phyloP scores from a whole-genome alignment of 768 basidiomycete genomes.

The Dioszegia aurantiaca region DNA sequence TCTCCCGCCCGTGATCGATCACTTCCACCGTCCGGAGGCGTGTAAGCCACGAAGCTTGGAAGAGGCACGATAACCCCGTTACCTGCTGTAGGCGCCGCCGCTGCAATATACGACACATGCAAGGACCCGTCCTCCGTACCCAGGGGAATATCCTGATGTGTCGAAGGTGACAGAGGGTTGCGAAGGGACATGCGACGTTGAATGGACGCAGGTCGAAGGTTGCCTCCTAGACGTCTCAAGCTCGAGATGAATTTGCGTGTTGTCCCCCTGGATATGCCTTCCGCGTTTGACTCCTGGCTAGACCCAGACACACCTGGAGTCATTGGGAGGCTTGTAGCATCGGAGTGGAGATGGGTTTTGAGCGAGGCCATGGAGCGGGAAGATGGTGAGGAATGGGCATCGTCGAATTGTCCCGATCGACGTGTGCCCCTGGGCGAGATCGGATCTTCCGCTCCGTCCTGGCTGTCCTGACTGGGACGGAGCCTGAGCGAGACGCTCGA shows the following conservation, averaged over 20 bases:
- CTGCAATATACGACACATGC: conserved; percentile 2
- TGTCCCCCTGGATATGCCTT: not conserved
- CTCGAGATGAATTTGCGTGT: conserved; percentile 5
- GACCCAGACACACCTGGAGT: not conserved
- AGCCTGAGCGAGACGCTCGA: not conserved
- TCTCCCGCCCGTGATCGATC: not conserved
- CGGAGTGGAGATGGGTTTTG: not conserved
- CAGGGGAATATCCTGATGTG: not conserved
- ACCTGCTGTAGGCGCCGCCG: not conserved
- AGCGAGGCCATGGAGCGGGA: not conserved
- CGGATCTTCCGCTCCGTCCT: not conserved
- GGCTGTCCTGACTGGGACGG: conserved; percentile 2
- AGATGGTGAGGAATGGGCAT: not conserved
- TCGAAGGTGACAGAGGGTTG: not conserved
- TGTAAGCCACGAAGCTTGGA: conserved; percentile 1
- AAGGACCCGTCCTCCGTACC: no score
- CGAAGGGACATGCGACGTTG: not conserved
- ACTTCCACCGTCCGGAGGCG: not conserved
- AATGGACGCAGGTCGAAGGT: not conserved
- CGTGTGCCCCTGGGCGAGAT: no score
- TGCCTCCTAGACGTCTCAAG: conserved; percentile 1
- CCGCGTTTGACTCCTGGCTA: not conserved
- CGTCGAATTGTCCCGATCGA: conserved; percentile 5
- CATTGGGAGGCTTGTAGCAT: not conserved
- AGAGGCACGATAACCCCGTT: not conserved